phyloP scores from a whole-genome alignment of 129 eudicot species.

The Logfia minima region DNA sequence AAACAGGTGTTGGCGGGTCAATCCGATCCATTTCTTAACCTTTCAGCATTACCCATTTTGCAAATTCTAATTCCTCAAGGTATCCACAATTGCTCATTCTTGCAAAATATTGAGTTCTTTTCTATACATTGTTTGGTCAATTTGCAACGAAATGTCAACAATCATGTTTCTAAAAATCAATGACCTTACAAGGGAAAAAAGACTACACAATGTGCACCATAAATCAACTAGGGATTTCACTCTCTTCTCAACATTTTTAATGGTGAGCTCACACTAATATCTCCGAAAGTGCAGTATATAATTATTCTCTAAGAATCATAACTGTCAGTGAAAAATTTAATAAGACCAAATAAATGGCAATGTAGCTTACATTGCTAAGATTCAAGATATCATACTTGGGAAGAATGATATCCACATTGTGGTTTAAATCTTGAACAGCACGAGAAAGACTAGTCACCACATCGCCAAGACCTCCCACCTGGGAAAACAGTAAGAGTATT shows the following conservation, averaged over 20 bases:
- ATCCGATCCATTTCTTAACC: too few species aligned
- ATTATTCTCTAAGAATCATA: not conserved
- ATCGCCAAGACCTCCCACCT: constrained; percentile 99
- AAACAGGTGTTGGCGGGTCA: too few species aligned
- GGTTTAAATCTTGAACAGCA: constrained; percentile 93
- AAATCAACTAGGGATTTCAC: not conserved
- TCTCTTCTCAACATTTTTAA: not conserved
- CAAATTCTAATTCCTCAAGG: too few species aligned
- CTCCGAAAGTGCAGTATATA: not conserved
- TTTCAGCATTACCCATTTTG: too few species aligned
- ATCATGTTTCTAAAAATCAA: not conserved
- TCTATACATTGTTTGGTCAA: not conserved
- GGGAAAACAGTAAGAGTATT: constrained; percentile 20
- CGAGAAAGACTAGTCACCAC: constrained; percentile 99
- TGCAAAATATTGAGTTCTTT: not conserved
- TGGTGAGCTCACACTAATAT: not conserved
- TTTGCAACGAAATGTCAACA: not conserved
- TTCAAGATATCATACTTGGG: constrained; percentile 98
- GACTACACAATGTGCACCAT: not conserved
- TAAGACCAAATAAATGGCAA: constrained; percentile 21
- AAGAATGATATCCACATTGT: constrained; percentile 80
- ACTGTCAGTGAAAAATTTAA: not conserved
- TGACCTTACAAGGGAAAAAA: not conserved
- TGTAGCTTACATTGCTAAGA: constrained; percentile 72
- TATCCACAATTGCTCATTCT: too few species aligned